phyloP scores from a whole-genome alignment of 208 protist species.

The Trypanosoma avium region DNA sequence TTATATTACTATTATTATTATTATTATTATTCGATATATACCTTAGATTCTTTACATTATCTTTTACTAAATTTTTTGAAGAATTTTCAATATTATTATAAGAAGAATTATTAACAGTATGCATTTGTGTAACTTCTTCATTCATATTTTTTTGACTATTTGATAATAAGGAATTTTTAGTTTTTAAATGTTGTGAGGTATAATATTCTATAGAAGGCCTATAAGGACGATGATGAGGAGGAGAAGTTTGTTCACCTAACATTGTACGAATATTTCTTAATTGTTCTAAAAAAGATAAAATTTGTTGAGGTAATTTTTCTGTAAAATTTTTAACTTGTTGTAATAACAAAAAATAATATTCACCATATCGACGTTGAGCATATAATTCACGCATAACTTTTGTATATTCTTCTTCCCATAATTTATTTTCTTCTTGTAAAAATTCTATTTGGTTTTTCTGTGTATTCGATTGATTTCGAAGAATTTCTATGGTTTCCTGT shows the following conservation, averaged over 20 bases:
- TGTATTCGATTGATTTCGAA: slow-evolving; percentile 49
- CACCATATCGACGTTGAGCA: slow-evolving; percentile 27
- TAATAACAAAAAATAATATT: slow-evolving; percentile 30
- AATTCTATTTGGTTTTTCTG: slow-evolving; percentile 29
- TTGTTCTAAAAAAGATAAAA: slow-evolving; percentile 36
- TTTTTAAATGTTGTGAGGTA: too few relatives aligned
- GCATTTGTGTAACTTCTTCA: too few relatives aligned
- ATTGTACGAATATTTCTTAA: slow-evolving; percentile 6
- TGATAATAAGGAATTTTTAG: too few relatives aligned
- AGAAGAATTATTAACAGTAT: too few relatives aligned
- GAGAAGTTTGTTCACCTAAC: background rate
- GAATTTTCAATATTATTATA: too few relatives aligned
- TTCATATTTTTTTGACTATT: too few relatives aligned
- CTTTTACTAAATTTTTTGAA: too few relatives aligned
- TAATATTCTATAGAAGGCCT: too few relatives aligned
- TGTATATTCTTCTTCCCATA: slow-evolving; percentile 68
- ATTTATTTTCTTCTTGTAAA: slow-evolving; percentile 52
- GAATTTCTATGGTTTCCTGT: slow-evolving; percentile 35
- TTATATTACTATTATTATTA: too few relatives aligned
- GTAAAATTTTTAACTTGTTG: slow-evolving; percentile 37
- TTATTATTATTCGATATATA: too few relatives aligned
- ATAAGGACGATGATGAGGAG: too few relatives aligned
- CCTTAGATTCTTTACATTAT: too few relatives aligned
- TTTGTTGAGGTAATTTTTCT: slow-evolving; percentile 28
- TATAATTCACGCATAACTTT: slow-evolving; percentile 34